Percentiles rank a stretch among this genome's conserved stretches.
Evolutionary conservation across 1,139 yeast genomes (phyloP).

Genomic region (Kodamaea fungicola): DNA sequence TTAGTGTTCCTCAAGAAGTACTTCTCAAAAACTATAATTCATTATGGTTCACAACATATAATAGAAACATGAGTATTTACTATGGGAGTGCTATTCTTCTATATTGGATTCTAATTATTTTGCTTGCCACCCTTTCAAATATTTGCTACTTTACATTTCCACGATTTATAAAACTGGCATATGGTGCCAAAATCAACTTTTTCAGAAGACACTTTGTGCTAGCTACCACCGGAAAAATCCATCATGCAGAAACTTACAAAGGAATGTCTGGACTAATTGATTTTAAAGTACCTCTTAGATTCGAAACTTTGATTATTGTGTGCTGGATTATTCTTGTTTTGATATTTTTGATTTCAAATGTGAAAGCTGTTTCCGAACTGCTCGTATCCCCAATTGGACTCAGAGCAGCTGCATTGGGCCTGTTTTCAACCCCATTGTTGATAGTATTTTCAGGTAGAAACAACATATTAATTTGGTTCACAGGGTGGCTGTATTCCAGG

Average conservation of each 20-base stretch:
- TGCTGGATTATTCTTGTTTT: constrained; percentile 2
- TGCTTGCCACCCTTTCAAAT: constrained; percentile 11
- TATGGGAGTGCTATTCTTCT: constrained; percentile 15
- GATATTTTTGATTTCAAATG: not conserved
- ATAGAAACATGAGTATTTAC: constrained; percentile 9
- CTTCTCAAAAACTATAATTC: not conserved
- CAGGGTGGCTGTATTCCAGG: constrained; percentile 21
- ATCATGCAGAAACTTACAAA: constrained; percentile 6
- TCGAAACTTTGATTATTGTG: constrained; percentile 2
- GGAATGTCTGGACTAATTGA: constrained; percentile 7
- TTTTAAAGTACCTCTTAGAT: constrained; percentile 11
- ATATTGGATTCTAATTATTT: constrained; percentile 14
- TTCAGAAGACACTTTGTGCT: constrained; percentile 8
- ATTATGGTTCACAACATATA: constrained; percentile 5
- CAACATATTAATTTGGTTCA: constrained; percentile 22
- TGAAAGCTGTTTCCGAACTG: not conserved
- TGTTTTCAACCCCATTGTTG: constrained; percentile 2
- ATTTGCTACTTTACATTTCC: constrained; percentile 12
- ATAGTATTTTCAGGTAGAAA: constrained; percentile 23
- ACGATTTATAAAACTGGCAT: constrained; percentile 4
- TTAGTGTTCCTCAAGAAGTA: not conserved
- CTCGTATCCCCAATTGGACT: not conserved
- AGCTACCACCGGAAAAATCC: constrained; percentile 3
- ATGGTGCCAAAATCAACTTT: constrained; percentile 10
- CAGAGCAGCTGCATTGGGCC: constrained; percentile 1